phyloP scores from a whole-genome alignment of 129 eudicot genomes.

The Silybum marianum region DNA sequence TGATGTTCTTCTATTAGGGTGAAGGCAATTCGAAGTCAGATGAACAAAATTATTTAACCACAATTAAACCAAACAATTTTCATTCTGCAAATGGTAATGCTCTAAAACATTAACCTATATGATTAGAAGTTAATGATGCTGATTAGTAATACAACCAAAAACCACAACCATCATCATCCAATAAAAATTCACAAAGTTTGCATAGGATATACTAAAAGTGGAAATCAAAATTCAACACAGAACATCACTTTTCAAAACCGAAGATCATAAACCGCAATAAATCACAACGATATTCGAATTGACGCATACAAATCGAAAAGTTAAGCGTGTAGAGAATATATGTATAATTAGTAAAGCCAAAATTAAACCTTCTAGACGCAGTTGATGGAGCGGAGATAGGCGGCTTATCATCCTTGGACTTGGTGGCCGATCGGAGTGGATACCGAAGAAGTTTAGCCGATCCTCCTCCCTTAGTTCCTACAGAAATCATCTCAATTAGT shows the following conservation, averaged over 20 bases:
- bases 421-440: conserved; percentile 77
- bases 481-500: conserved; percentile 4
- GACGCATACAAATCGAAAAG: not conserved
- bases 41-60: not conserved
- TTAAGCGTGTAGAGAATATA: not conserved
- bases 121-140: no score
- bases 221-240: not conserved
- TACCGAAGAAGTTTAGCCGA: conserved; percentile 63
- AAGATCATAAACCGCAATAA: not conserved
- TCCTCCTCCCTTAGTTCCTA: conserved; percentile 43
- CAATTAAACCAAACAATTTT: not conserved
- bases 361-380: conserved; percentile 49
- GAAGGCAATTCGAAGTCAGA: not conserved
- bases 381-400: conserved; percentile 41
- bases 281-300: not conserved
- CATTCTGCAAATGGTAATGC: not conserved
- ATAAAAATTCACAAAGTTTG: not conserved
- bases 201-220: not conserved
- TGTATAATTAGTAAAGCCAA: not conserved
- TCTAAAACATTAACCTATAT: not conserved
- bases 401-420: conserved; percentile 57
- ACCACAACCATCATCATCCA: no score
- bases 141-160: no score
- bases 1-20: not conserved
- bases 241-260: not conserved